These are phyloP conservation scores for Phylloporus gajari DNA, from an alignment of 1,284 basidiomycete genomes.

Conservation along the genomic window DNA sequence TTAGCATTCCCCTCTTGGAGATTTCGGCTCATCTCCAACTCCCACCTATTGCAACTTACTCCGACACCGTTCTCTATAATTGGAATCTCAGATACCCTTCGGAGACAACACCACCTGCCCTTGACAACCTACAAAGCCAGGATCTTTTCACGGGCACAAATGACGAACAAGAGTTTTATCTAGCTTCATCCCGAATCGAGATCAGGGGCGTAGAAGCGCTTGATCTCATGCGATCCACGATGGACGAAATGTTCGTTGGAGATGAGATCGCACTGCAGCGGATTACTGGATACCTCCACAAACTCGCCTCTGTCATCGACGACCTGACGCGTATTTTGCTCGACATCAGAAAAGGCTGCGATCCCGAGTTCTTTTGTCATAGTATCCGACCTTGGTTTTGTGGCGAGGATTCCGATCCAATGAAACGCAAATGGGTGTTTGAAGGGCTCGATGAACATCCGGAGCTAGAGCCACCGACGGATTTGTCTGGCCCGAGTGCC, in stretches of 20 bases:
- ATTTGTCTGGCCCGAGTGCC: slow-evolving; percentile 89
- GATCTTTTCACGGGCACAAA: slow-evolving; percentile 83
- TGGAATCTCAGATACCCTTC: slow-evolving; percentile 65
- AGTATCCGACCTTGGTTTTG: slow-evolving; percentile 93
- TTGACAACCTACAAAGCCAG: slow-evolving; percentile 69
- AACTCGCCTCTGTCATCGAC: slow-evolving; percentile 74
- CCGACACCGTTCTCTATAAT: slow-evolving; percentile 94
- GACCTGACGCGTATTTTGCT: slow-evolving; percentile 71
- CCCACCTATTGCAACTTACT: slow-evolving; percentile 92
- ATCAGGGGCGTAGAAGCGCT: slow-evolving; percentile 89
- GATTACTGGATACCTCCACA: slow-evolving; percentile 77
- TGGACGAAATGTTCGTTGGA: slow-evolving; percentile 93
- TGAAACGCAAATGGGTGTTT: slow-evolving; percentile 79
- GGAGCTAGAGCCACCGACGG: slow-evolving; percentile 61
- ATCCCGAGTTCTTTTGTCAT: slow-evolving; percentile 86
- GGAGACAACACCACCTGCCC: slow-evolving; percentile 40
- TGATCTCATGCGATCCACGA: slow-evolving; percentile 84
- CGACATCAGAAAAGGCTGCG: slow-evolving; percentile 77
- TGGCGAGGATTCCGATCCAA: slow-evolving; percentile 78
- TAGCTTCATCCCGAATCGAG: slow-evolving; percentile 91
- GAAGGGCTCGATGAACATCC: slow-evolving; percentile 74
- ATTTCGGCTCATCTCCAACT: slow-evolving; percentile 82
- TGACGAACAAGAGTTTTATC: slow-evolving; percentile 93
- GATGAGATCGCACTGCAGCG: slow-evolving; percentile 81
- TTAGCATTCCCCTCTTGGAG: slow-evolving; percentile 84